These are phyloP conservation scores for Chamaecrista fasciculata DNA, from an alignment of 306 rosid species.

Conservation along the genomic window DNA sequence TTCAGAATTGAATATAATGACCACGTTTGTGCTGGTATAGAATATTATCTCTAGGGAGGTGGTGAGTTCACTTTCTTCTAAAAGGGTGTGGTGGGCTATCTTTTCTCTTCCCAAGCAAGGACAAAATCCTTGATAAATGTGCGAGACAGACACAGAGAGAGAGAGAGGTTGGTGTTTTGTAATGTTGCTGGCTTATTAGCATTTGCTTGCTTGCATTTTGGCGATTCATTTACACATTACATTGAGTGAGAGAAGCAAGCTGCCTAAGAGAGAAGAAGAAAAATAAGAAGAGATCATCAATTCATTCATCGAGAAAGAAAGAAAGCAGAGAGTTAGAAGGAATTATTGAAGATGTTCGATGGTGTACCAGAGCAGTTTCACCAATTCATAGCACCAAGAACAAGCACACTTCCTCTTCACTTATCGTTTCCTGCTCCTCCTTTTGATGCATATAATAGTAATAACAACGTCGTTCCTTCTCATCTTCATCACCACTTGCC, in stretches of 20 bases:
- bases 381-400: constrained; percentile 68
- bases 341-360: constrained; percentile 71
- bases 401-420: constrained; percentile 41
- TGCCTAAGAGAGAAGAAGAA: too few relatives aligned
- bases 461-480: too few relatives aligned
- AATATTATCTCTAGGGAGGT: constrained; percentile 34
- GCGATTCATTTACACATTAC: too few relatives aligned
- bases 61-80: constrained; percentile 65
- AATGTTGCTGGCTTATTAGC: constrained; percentile 30
- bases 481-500: constrained; percentile 13
- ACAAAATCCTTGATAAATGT: constrained; percentile 58
- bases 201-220: constrained; percentile 31
- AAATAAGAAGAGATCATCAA: too few relatives aligned
- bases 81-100: constrained; percentile 59
- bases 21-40: constrained; percentile 1
- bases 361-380: constrained; percentile 71
- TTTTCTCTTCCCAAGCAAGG: constrained; percentile 42
- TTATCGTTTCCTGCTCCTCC: constrained; percentile 42
- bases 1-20: background rate
- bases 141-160: constrained; percentile 35
- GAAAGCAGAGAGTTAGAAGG: constrained; percentile 2
- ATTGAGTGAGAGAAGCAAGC: constrained; percentile 12
- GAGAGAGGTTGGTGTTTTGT: constrained; percentile 33
- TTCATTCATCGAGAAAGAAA: constrained; percentile 17
- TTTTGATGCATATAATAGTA: constrained; percentile 33